Evolutionary conservation across 2,329 filamentous ascomycete species (phyloP).

Genomic region (Colletotrichum graminicola): DNA sequence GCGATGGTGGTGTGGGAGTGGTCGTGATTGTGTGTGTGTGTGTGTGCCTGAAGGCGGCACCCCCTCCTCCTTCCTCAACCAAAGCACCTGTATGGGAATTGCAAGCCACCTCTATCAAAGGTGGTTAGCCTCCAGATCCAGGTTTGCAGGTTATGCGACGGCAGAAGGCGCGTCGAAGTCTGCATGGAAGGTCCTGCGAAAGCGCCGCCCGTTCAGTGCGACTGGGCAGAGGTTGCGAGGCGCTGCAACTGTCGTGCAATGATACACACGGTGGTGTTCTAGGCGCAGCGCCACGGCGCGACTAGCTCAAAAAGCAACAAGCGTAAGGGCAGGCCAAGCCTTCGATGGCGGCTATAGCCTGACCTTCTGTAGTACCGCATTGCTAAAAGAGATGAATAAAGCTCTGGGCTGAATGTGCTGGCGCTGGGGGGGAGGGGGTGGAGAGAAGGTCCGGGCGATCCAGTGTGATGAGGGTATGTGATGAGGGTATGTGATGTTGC

Average conservation of each 20-base stretch:
- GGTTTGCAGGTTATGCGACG: constrained; percentile 27
- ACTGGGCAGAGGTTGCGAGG: constrained; percentile 22
- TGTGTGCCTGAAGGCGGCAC: background rate
- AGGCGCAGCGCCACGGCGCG: constrained; percentile 28
- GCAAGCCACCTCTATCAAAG: no score
- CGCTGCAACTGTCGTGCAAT: constrained; percentile 32
- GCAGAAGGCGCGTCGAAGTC: constrained; percentile 41
- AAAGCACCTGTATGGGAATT: background rate
- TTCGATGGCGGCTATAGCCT: constrained; percentile 10
- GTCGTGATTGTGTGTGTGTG: constrained; percentile 7
- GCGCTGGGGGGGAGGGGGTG: background rate
- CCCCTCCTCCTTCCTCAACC: background rate
- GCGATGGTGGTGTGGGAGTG: constrained; percentile 18
- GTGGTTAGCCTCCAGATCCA: constrained; percentile 9
- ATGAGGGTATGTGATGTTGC: background rate
- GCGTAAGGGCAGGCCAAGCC: constrained; percentile 21
- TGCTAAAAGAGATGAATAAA: background rate
- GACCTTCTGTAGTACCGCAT: constrained; percentile 33
- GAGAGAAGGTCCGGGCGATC: background rate
- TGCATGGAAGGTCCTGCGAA: constrained; percentile 36
- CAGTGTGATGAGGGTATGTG: constrained; percentile 8
- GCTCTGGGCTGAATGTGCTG: no score
- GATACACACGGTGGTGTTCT: constrained; percentile 21
- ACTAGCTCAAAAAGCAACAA: constrained; percentile 7
- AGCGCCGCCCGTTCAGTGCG: constrained; percentile 29